Evolutionary conservation across 306 rosid genomes (phyloP).

Genomic region (Carpinus viminea): DNA sequence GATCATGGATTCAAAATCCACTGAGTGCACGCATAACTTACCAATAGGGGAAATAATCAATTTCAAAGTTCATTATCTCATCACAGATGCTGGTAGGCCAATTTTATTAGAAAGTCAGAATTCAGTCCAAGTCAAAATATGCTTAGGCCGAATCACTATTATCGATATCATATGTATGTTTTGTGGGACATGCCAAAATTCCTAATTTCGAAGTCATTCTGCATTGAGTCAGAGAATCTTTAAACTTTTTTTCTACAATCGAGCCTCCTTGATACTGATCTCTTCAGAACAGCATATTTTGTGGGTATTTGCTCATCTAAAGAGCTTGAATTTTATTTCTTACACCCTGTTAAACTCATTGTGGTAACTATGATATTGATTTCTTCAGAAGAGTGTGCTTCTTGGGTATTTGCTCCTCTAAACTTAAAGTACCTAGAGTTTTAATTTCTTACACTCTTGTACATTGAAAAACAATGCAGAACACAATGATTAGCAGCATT

Average conservation of each 20-base stretch:
- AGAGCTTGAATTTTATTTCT: too few relatives aligned
- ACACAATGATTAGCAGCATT: conserved; percentile 73
- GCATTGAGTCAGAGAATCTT: background rate
- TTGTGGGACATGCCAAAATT: background rate
- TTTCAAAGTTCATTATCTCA: too few relatives aligned
- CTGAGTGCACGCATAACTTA: too few relatives aligned
- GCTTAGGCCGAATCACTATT: background rate
- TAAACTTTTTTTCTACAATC: background rate
- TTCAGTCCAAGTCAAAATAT: too few relatives aligned
- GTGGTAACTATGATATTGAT: background rate
- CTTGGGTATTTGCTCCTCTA: background rate
- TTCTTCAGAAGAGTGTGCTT: background rate
- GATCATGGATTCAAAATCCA: too few relatives aligned
- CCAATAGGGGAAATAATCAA: too few relatives aligned
- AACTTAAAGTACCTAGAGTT: background rate
- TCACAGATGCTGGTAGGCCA: too few relatives aligned
- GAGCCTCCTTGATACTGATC: background rate
- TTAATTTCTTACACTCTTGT: conserved; percentile 9
- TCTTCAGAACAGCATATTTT: background rate
- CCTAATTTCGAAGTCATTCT: background rate
- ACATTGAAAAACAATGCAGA: conserved; percentile 51
- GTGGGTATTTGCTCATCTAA: too few relatives aligned
- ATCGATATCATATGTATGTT: too few relatives aligned
- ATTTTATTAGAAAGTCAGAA: too few relatives aligned
- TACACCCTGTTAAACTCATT: background rate